Evolutionary conservation across 106 monocot species (phyloP), one percentile per base, ranked within the genome.

Genomic region (Dioscorea zingiberensis): DNA sequence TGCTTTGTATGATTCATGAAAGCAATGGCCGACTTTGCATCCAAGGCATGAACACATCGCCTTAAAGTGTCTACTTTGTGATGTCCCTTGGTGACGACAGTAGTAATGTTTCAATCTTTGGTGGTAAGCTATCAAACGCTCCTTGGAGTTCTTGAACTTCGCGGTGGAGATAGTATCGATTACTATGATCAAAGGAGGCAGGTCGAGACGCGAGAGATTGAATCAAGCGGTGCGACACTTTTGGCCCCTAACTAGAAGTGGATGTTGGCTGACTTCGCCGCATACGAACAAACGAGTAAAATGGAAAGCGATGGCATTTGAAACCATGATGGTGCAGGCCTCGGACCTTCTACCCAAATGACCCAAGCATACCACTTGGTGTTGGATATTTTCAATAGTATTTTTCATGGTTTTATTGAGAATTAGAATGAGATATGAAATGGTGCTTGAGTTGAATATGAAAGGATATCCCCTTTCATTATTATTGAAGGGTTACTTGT

Each of bases 61-160:
- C 98, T 84, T 53, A 98, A 60, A 0, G 84, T 84, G 68, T 98
- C 98, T n/a, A 93, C 84, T 66, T 93, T 93, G 79, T 93, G 98
- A 47, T 98, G 92, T 19, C 46, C 62, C 64, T 84, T 93, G 47
- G 75, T 55, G 47, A 83, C 54, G n/a, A 49, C 86, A 92, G 54
- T 89, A 98, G 70, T 86, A 98, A 68, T 98, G 98, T 66, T 89
- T 72, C 70, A 98, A 68, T n/a, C 18, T 76, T 66, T 25, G 97
- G 92, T 0, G 97, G 92, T 65, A 98, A 80, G 74, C 98, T 93
- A 54, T 82, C 92, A 64, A 74, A 57, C 16, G 88, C 83, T 9
- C 74, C 92, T 83, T 87, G n/a, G 90, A 21, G 83, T 83, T 44
- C 81, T 75, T 18, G 81, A 48, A 47, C 60, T 70, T 18, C 84